These are phyloP conservation scores for Penicillium capsulatum DNA, from an alignment of 2,329 filamentous ascomycete genomes.

Conservation along the genomic window DNA sequence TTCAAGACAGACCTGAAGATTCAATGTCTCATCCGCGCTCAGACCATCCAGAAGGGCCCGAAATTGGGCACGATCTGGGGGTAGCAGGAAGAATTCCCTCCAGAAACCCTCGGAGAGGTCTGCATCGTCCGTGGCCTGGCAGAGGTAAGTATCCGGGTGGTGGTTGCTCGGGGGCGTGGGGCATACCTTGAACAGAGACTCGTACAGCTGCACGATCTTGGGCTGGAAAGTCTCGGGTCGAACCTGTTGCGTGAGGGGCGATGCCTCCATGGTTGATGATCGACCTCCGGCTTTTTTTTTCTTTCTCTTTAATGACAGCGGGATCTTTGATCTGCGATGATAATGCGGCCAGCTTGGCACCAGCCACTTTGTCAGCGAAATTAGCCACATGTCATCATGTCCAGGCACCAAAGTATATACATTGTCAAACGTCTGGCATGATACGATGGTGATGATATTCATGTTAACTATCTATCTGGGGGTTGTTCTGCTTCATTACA, in stretches of 20 bases:
- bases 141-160: conserved; percentile 23
- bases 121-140: conserved; percentile 59
- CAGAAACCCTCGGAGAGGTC: conserved; percentile 88
- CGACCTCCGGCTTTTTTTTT: conserved; percentile 11
- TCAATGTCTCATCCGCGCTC: conserved; percentile 68
- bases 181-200: conserved; percentile 66
- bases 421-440: too few species aligned
- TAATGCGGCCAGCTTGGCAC: conserved; percentile 12
- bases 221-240: conserved; percentile 87
- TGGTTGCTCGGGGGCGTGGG: conserved; percentile 5
- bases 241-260: conserved; percentile 87
- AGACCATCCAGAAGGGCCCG: conserved; percentile 65
- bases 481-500: too few species aligned
- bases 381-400: conserved; percentile 25
- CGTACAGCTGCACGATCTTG: conserved; percentile 89
- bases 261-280: conserved; percentile 66
- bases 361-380: conserved; percentile 29
- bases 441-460: too few species aligned
- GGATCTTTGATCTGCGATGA: conserved; percentile 6
- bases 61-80: conserved; percentile 68
- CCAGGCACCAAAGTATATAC: too few species aligned
- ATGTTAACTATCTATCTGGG: too few species aligned
- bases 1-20: conserved; percentile 56
- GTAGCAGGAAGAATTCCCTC: conserved; percentile 89
- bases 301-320: conserved; percentile 4